Evolutionary conservation across 2,329 filamentous ascomycete species (phyloP).

Genomic region (Fusarium goolgardi): DNA sequence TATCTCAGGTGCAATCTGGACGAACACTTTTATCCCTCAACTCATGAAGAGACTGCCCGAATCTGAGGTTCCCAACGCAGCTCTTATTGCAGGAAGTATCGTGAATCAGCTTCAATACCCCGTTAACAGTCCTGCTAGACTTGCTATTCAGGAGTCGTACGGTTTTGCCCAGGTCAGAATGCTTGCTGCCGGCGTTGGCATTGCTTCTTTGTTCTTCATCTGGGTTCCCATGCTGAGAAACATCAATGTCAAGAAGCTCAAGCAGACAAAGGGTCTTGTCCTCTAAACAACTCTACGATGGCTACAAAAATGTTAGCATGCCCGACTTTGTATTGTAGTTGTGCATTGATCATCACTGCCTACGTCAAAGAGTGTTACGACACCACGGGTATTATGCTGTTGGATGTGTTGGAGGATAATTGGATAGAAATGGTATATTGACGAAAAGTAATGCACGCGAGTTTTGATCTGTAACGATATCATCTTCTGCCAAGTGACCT

Average conservation of each 20-base stretch:
- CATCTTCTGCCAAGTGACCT: background rate
- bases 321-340: background rate
- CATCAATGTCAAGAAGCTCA: constrained; percentile 48
- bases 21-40: constrained; percentile 53
- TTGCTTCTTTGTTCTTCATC: constrained; percentile 46
- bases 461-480: background rate
- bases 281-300: constrained; percentile 29
- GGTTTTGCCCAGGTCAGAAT: constrained; percentile 58
- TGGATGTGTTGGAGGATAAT: constrained; percentile 9
- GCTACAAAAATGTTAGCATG: background rate
- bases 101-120: constrained; percentile 54
- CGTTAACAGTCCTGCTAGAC: constrained; percentile 54
- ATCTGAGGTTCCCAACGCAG: constrained; percentile 45
- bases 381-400: background rate
- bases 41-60: constrained; percentile 56
- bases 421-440: background rate
- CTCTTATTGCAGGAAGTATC: constrained; percentile 58
- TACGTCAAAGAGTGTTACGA: background rate
- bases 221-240: constrained; percentile 50
- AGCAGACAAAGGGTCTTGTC: constrained; percentile 50
- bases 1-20: constrained; percentile 58
- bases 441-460: background rate
- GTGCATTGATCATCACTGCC: background rate
- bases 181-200: constrained; percentile 52
- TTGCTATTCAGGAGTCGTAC: constrained; percentile 60